Evolutionary conservation across 2,329 filamentous ascomycete genomes (phyloP).

Genomic region (Penicillium sp.): DNA sequence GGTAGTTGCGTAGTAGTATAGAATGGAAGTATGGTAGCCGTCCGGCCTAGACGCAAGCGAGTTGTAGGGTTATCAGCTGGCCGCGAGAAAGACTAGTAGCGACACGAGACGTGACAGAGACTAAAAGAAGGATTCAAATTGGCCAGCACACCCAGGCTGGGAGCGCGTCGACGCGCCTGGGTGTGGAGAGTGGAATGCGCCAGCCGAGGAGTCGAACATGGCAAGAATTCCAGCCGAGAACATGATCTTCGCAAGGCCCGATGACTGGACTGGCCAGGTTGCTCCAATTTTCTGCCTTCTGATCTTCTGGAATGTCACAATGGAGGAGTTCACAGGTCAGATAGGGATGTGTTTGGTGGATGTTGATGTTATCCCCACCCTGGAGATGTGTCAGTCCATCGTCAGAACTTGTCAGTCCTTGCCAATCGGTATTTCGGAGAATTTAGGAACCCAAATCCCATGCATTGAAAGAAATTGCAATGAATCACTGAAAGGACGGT

Average conservation of each 20-base stretch:
- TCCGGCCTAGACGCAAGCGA: conserved; percentile 8
- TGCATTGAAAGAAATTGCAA: neutral
- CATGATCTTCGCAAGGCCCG: neutral
- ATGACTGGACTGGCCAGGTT: neutral
- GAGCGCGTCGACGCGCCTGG: conserved; percentile 29
- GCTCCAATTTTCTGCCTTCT: conserved; percentile 1
- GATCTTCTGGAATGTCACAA: conserved; percentile 20
- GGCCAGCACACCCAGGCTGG: conserved; percentile 1
- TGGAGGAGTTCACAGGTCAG: conserved; percentile 5
- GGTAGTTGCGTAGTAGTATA: neutral
- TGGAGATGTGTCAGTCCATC: conserved; percentile 4
- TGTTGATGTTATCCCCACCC: conserved; percentile 10
- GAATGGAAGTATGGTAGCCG: conserved; percentile 7
- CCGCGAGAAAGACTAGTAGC: neutral
- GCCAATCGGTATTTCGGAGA: conserved; percentile 15
- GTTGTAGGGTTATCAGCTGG: conserved; percentile 6
- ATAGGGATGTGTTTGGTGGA: conserved; percentile 16
- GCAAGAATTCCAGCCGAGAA: conserved; percentile 24
- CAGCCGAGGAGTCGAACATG: conserved; percentile 21
- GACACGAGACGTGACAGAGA: conserved; percentile 2
- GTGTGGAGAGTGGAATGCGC: conserved; percentile 30
- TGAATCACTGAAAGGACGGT: conserved; percentile 11
- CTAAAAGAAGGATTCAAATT: conserved; percentile 21
- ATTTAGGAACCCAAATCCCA: conserved; percentile 8
- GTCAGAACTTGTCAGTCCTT: conserved; percentile 17